Base-by-base conservation (phyloP, 1,284 basidiomycete genomes). In the Moesziomyces globuligerus region DNA sequence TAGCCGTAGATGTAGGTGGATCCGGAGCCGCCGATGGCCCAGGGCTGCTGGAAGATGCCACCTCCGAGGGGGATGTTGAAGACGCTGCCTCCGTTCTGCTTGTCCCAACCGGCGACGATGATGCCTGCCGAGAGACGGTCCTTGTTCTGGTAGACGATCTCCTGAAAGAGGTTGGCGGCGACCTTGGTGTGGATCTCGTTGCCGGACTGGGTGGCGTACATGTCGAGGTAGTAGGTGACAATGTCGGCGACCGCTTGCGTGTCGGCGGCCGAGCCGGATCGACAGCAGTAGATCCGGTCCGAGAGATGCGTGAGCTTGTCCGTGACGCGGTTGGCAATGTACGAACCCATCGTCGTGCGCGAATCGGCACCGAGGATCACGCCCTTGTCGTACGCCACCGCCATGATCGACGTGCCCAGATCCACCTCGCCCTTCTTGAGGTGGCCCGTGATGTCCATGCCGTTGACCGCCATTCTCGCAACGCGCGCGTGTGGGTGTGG, bases 1-100 rank as follows among this genome's bases (percentile, higher is more conserved):
- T 96, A 98, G 45, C 95, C 96, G 81, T 98, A 98, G 18, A 98
- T 94, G 83, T 98, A 99, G 11, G 94, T 93, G 39, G 94, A 97
- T 15, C 96, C 96, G 53, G 93, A 96, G 42, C 72, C 75, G 18
- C 80, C 79, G 42, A 81, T 79, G 1, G 79, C 79, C 79, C 76
- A 80, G 1, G 79, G 78, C 45, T 78, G 74, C 52, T 81, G 65
- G 48, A 81, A 79, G 13, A 76, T 54, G n/a, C 75, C 79, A 7
- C 77, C 80, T 23, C 76, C 78, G 2, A 81, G 62, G 8, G 79
- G 75, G 15, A 80, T 93, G 83, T 97, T 98, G 85, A 93, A 98
- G 39, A 98, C 95, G 65, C 90, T 91, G 0, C 94, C 92, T n/a
- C 95, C 95, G 43, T 86, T 86, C 75, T 93, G 89, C 83, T 90